Evolutionary conservation across 1,139 yeast species (phyloP).

Genomic region (Pichia kudriavzevii): DNA sequence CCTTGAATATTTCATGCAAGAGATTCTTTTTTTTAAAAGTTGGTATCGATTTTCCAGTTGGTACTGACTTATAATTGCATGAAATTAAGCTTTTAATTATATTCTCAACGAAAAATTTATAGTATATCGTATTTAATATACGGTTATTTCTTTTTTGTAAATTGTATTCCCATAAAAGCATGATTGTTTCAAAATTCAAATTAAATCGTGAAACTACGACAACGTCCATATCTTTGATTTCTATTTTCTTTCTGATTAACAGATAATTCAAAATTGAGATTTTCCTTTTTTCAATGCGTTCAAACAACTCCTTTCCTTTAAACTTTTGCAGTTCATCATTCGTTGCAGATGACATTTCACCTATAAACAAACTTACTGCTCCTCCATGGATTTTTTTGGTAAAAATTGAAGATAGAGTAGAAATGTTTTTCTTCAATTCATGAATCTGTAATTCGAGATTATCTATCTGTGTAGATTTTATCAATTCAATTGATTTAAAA

Average conservation of each 20-base stretch:
- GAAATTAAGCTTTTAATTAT: too few species aligned
- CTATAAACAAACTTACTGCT: slow-evolving; percentile 3
- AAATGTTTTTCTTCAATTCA: background rate
- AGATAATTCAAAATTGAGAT: background rate
- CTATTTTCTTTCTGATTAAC: background rate
- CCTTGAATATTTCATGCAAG: slow-evolving; percentile 6
- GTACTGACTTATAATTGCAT: slow-evolving; percentile 2
- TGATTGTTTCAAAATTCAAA: background rate
- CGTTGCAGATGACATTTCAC: background rate
- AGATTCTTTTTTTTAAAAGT: background rate
- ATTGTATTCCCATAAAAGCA: slow-evolving; percentile 8
- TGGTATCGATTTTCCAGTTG: background rate
- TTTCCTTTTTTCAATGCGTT: slow-evolving; percentile 1
- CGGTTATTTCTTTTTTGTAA: slow-evolving; percentile 3
- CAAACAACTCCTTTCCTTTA: background rate
- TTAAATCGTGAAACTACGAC: slow-evolving; percentile 2
- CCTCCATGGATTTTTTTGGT: background rate
- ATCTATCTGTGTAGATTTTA: slow-evolving; percentile 4
- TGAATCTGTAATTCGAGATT: slow-evolving; percentile 2
- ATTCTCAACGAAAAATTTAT: slow-evolving; percentile 6
- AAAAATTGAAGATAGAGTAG: background rate
- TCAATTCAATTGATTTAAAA: slow-evolving; percentile 9
- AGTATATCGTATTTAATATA: slow-evolving; percentile 3
- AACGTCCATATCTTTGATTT: slow-evolving; percentile 3
- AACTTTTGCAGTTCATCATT: slow-evolving; percentile 3